A percentile compares a stretch with the other conserved stretches of the same genome.
Conservation (phyloP, 2,329 filamentous ascomycete genomes). For the Cryphonectria japonica region DNA sequence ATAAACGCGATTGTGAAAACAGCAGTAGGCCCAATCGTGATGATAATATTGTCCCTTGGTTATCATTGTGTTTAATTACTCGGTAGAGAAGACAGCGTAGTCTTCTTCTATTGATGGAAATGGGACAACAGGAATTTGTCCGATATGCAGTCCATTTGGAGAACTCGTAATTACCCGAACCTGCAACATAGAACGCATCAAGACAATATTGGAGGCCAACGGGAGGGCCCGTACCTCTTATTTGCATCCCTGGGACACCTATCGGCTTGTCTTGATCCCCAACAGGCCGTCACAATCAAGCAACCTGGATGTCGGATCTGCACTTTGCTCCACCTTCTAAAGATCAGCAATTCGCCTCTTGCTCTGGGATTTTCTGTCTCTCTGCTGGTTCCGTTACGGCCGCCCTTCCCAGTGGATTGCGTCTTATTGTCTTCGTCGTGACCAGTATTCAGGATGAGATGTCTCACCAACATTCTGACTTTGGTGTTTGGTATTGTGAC, state of each 20-base stretch:
- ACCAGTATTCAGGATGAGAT: background rate
- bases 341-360: background rate
- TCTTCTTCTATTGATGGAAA: conserved; percentile 7
- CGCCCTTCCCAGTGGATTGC: too few relatives aligned
- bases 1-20: background rate
- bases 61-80: background rate
- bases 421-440: background rate
- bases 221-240: background rate
- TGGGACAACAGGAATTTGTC: background rate
- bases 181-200: background rate
- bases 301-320: background rate
- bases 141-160: conserved; percentile 1
- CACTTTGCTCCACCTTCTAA: background rate
- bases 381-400: background rate
- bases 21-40: background rate
- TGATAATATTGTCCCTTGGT: background rate
- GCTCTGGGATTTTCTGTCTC: too few relatives aligned
- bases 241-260: background rate
- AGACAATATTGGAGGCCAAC: background rate
- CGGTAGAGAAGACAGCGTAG: background rate
- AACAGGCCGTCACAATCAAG: background rate
- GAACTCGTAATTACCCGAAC: too few relatives aligned
- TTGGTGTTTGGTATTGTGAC: conserved; percentile 54
- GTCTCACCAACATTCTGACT: background rate
- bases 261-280: background rate